A percentile compares a stretch with the other conserved stretches of the same genome.
phyloP scores from a whole-genome alignment of 2,329 filamentous ascomycete species.

The Drechslerella stenobrocha region DNA sequence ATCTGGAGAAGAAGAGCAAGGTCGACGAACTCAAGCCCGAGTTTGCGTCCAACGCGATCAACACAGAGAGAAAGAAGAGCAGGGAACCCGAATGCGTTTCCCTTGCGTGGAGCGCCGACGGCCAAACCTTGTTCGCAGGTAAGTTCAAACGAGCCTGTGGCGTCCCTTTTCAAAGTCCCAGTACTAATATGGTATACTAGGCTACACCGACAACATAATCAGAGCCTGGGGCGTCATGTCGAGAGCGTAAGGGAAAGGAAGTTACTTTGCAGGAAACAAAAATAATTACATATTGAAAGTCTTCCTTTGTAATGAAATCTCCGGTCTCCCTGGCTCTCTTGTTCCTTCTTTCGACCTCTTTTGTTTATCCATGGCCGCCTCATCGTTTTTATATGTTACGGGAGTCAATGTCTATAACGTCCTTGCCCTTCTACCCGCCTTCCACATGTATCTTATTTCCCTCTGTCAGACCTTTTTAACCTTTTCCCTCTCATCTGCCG shows the following conservation, averaged over 20 bases:
- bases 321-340: conserved; percentile 4
- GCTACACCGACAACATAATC: conserved; percentile 99
- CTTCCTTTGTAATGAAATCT: conserved; percentile 40
- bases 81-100: conserved; percentile 97
- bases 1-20: conserved; percentile 99
- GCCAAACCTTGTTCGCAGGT: conserved; percentile 97
- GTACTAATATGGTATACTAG: conserved; percentile 10
- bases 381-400: conserved; percentile 28
- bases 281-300: conserved; percentile 3
- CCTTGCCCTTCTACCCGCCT: conserved; percentile 13
- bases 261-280: conserved; percentile 54
- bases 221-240: conserved; percentile 98
- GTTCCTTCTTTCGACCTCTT: conserved; percentile 8
- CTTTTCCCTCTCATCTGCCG: neutral
- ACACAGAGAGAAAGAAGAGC: conserved; percentile 74
- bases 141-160: conserved; percentile 6
- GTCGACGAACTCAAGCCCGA: conserved; percentile 99
- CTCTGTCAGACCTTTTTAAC: neutral
- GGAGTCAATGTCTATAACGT: conserved; percentile 46
- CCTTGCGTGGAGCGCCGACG: conserved; percentile 96
- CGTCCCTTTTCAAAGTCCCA: neutral
- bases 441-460: conserved; percentile 16
- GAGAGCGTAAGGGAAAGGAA: conserved; percentile 67
- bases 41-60: conserved; percentile 78
- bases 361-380: conserved; percentile 14